Base-by-base conservation (phyloP, 306 rosid genomes). In the Cucumis melo region DNA sequence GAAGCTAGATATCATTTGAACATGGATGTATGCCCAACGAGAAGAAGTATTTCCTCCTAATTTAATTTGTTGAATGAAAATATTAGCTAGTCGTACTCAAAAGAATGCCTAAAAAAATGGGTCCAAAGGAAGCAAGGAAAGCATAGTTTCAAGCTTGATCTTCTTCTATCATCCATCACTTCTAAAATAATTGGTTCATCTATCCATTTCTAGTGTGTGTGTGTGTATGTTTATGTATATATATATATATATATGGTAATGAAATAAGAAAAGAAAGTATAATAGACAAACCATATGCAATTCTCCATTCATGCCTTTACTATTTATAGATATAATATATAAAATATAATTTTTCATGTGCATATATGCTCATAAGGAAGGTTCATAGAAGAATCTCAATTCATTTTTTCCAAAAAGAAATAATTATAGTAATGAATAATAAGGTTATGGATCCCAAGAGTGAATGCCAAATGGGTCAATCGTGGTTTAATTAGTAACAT, bases 311-410 rank as follows among this genome's bases (percentile, higher is more conserved):
- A 65, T 34, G 51, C 50, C 72, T 36, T 64, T 65, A 65, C 74
- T 67, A 67, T 67, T 67, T 67, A 67, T 67, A 42, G 54, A 20
- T 67, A 41, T 67, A 67, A 20, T 38, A 42, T 38, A 42, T 67
- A 67, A 67, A 41, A 67, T 67, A 21, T 67, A 41, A 41, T 42
- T 67, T 67, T 32, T 77, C 56, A 61, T 81, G 74, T 77, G 74
- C 60, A 77, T 72, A 23, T 71, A 71, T 71, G 56, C 75, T 46
- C 55, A 21, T 14, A 23, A 71, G 76, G 79, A 70, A 83, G 81
- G 68, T 62, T 78, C 85, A 75, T 27, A 44, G 82, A 67, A 78
- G 77, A 74, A 53, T 70, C 55, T 36, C 5, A 4, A 5, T 65
- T 19, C 8, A 6, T 27, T 32, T 24, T 27, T 60, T 27, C 9